phyloP scores from a whole-genome alignment of 2,329 filamentous ascomycete species.

The Emergomyces africanus region DNA sequence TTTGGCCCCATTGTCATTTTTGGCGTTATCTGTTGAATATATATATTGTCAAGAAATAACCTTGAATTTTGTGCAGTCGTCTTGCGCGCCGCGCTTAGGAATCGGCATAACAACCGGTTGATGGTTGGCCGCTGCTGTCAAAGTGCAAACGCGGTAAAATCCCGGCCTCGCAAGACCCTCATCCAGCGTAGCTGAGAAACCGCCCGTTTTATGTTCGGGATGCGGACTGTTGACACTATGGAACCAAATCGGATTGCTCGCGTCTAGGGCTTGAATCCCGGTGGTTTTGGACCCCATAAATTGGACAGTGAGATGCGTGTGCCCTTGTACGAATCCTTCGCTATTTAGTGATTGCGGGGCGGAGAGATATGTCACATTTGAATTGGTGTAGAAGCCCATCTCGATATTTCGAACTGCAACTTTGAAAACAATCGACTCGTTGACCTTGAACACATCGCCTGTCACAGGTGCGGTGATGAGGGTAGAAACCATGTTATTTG shows the following conservation, averaged over 20 bases:
- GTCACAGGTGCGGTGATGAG: constrained; percentile 37
- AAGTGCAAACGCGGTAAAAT: constrained; percentile 52
- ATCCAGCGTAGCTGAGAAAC: constrained; percentile 22
- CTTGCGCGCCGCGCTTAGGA: constrained; percentile 53
- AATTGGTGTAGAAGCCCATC: constrained; percentile 42
- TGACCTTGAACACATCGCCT: constrained; percentile 24
- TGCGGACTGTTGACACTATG: constrained; percentile 52
- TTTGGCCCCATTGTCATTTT: background rate
- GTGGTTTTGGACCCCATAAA: constrained; percentile 32
- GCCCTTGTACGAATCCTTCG: constrained; percentile 23
- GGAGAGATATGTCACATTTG: constrained; percentile 39
- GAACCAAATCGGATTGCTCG: constrained; percentile 48
- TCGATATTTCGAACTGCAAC: constrained; percentile 36
- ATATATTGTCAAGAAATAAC: background rate
- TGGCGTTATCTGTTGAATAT: background rate
- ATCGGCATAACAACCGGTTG: constrained; percentile 55
- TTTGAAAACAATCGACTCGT: constrained; percentile 34
- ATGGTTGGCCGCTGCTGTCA: constrained; percentile 52
- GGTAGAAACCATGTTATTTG: constrained; percentile 41
- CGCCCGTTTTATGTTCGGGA: constrained; percentile 22
- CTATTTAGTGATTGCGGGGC: constrained; percentile 38
- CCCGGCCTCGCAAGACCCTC: constrained; percentile 47
- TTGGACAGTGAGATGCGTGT: constrained; percentile 37
- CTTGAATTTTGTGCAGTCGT: constrained; percentile 48
- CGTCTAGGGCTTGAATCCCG: constrained; percentile 41